A percentile compares a stretch with the other conserved stretches of the same genome.
Conservation (phyloP, 371 early-diverging fungal genomes). For the Neoconidiobolus thromboides region DNA sequence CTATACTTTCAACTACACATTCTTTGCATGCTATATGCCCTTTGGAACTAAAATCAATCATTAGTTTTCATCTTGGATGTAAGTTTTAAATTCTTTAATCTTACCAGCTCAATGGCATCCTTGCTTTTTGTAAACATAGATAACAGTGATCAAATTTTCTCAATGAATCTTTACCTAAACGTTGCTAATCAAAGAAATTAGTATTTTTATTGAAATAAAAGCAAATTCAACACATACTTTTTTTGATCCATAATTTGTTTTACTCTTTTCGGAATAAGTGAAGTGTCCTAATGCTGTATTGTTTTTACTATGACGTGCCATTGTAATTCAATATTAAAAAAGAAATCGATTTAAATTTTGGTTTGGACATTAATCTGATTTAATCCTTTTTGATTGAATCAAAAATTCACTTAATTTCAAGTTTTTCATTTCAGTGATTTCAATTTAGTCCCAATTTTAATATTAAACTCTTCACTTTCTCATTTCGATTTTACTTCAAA, state of each 20-base stretch:
- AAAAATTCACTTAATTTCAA: no score
- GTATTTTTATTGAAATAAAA: not conserved
- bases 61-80: slow-evolving; percentile 13
- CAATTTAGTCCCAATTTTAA: no score
- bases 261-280: slow-evolving; percentile 76
- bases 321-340: slow-evolving; percentile 8
- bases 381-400: no score
- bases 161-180: slow-evolving; percentile 75
- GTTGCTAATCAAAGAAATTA: slow-evolving; percentile 25
- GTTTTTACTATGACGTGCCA: slow-evolving; percentile 91
- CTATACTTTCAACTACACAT: slow-evolving; percentile 70
- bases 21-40: slow-evolving; percentile 81
- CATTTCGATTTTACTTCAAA: no score
- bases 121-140: slow-evolving; percentile 71
- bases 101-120: slow-evolving; percentile 63
- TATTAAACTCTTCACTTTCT: no score
- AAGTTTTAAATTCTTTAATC: not conserved
- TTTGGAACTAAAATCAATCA: slow-evolving; percentile 7
- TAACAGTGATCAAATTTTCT: slow-evolving; percentile 75
- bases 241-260: slow-evolving; percentile 80
- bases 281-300: slow-evolving; percentile 88
- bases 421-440: no score
- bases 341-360: no score
- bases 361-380: no score
- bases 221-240: slow-evolving; percentile 23